phyloP scores from a whole-genome alignment of 106 monocot species.

The Posidonia australis region DNA sequence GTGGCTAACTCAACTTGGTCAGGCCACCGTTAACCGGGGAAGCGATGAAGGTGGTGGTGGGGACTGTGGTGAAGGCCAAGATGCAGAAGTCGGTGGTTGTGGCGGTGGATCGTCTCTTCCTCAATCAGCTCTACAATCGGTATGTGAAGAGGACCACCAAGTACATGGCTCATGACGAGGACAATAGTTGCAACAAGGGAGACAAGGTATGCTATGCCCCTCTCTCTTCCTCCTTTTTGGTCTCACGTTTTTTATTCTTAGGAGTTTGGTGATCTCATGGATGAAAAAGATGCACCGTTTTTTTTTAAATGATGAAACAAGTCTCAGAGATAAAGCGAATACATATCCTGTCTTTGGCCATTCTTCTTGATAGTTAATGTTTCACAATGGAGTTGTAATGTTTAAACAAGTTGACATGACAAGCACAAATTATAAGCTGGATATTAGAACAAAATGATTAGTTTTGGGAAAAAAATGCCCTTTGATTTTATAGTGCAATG shows the following conservation, averaged over 20 bases:
- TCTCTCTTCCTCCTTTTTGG: not conserved
- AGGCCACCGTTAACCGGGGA: not conserved
- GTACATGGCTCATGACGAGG: conserved; percentile 97
- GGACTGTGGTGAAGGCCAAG: conserved; percentile 91
- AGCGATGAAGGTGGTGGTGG: conserved; percentile 78
- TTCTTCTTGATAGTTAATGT: no score
- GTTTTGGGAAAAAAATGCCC: no score
- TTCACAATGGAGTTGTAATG: no score
- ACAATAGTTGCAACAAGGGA: conserved; percentile 70
- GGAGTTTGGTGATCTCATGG: no score
- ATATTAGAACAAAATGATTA: no score
- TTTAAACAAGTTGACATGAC: no score
- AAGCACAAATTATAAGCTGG: no score
- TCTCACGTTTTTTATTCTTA: not conserved
- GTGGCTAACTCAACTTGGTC: not conserved
- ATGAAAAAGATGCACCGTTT: no score
- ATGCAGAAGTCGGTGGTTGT: conserved; percentile 99
- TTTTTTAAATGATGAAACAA: no score
- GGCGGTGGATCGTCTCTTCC: conserved; percentile 85
- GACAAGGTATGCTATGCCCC: conserved; percentile 23
- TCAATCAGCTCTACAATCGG: conserved; percentile 77
- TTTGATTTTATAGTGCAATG: no score
- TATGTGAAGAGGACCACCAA: conserved; percentile 89
- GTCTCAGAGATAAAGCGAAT: no score
- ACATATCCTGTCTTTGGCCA: no score